phyloP scores from a whole-genome alignment of 1,284 basidiomycete species.

The Phlebopus sp. region DNA sequence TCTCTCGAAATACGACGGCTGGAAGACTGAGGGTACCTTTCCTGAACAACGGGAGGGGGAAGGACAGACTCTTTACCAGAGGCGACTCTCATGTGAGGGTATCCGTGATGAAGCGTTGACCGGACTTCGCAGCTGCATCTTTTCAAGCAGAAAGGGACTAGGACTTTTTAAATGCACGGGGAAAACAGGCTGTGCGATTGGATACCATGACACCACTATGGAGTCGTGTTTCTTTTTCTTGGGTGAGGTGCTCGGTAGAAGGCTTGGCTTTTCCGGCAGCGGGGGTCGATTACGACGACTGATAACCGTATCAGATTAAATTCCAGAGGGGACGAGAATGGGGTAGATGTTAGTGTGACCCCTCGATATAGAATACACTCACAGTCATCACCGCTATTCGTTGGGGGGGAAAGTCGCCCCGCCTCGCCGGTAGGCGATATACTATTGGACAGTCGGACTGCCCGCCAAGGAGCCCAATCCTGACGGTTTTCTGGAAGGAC shows the following conservation, averaged over 20 bases:
- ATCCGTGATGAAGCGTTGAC: no score
- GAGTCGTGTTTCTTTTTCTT: neutral
- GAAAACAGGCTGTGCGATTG: constrained; percentile 1
- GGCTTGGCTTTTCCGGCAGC: constrained; percentile 3
- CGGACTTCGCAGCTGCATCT: no score
- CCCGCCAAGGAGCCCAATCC: constrained; percentile 1
- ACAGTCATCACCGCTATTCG: neutral
- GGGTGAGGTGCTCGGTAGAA: neutral
- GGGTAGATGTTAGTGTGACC: neutral
- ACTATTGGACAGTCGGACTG: neutral
- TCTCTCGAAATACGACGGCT: neutral
- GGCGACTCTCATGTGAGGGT: neutral
- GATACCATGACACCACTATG: neutral
- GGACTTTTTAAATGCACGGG: neutral
- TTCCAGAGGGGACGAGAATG: neutral
- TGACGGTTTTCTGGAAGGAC: neutral
- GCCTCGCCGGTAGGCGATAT: neutral
- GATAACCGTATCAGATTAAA: neutral
- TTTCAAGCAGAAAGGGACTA: neutral
- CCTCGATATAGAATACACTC: neutral
- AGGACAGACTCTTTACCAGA: neutral
- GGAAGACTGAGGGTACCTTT: neutral
- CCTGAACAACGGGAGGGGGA: constrained; percentile 8
- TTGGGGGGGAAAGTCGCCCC: no score
- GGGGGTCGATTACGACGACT: constrained; percentile 2